Conservation (phyloP, 1,139 yeast species). For the Saccharomyces hybrid region DNA sequence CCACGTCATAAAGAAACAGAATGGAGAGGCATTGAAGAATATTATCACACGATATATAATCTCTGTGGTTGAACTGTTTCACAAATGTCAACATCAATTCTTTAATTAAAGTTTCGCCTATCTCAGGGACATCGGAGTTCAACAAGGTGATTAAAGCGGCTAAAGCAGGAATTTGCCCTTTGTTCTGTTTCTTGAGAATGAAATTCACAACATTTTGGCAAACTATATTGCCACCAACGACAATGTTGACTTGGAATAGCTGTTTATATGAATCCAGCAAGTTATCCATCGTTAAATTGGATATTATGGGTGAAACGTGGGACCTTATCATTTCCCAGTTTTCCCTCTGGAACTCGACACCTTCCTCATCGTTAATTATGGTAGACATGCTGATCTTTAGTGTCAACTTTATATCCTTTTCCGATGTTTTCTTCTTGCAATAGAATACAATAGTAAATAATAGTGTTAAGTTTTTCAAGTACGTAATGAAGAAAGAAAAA, state of each 20-base stretch:
- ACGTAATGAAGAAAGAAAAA: not conserved
- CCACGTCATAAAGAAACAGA: constrained; percentile 56
- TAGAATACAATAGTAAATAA: not conserved
- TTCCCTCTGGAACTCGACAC: constrained; percentile 6
- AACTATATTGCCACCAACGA: constrained; percentile 8
- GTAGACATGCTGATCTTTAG: too few species aligned
- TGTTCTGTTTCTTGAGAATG: constrained; percentile 14
- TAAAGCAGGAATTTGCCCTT: constrained; percentile 41
- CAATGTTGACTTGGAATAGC: constrained; percentile 16
- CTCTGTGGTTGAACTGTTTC: not conserved
- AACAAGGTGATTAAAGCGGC: constrained; percentile 52
- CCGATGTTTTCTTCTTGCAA: not conserved
- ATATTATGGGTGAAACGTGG: constrained; percentile 10
- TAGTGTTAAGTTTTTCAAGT: not conserved
- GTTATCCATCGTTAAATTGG: constrained; percentile 6
- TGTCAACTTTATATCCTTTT: not conserved
- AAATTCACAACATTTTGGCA: constrained; percentile 8
- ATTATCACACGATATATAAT: not conserved
- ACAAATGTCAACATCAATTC: constrained; percentile 28
- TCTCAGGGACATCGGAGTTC: constrained; percentile 45
- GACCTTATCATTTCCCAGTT: constrained; percentile 15
- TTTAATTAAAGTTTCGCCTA: constrained; percentile 31
- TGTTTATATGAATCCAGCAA: constrained; percentile 9
- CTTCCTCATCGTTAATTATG: not conserved
- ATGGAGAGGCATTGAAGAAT: not conserved